Base-by-base conservation (phyloP, 345 rosid species). In the Acer negundo region DNA sequence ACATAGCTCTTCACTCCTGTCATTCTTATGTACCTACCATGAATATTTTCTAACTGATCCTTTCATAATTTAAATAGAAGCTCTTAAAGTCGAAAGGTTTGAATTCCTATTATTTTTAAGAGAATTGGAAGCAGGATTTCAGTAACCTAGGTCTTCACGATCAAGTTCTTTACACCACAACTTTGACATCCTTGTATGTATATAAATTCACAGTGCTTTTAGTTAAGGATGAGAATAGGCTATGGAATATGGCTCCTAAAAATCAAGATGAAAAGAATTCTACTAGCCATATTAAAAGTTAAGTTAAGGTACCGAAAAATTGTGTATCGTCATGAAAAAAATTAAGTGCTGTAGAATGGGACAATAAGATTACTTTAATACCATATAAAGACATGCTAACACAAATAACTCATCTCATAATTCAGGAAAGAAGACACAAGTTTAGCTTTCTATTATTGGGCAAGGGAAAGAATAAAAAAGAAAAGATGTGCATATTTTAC, bases 401-500 rank as follows among this genome's bases (percentile, higher is more conserved):
- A 23, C 64, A 75, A 22, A 9, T 12, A 55, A 75, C 20, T 44
- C 23, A 67, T 65, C 44, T 7, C 51, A 51, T 20, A 69, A 44
- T 17, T 69, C 23, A 15, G 28, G 9, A 69, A 68, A 13, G 58
- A 53, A 55, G 26, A 69, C 23, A 70, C 6, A 16, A 16, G 6
- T 69, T 53, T 23, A 49, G 70, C 74, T 79, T 73, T 75, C 55
- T 62, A 65, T 53, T 53, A 56, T 62, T 73, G 15, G 44, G 24
- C 23, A 74, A 47, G 12, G 62, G 7, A 78, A 64, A 70, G 46
- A 9, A 69, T 73, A 67, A 42, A 19, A 65, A 69, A 53, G 70
- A 71, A 62, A 77, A 70, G 56, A 62, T 26, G 46, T 63, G 68
- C 74, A 49, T 53, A 31, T 62, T 70, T 79, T 83, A 78, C 79